phyloP scores from a whole-genome alignment of 306 rosid genomes.

The Crataegus laevigata region DNA sequence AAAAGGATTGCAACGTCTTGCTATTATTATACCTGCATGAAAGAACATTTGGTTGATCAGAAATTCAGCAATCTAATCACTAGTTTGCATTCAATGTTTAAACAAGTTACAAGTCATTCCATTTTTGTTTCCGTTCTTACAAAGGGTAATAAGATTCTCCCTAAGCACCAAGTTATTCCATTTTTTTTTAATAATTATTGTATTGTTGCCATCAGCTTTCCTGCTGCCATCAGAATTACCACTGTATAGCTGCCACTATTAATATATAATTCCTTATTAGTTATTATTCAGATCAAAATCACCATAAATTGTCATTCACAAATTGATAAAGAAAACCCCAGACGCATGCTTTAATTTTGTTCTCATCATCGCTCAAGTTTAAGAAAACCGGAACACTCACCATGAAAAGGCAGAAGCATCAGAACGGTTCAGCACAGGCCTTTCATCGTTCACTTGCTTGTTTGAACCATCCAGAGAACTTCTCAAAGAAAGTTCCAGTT shows the following conservation, averaged over 20 bases:
- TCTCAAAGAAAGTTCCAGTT: constrained; percentile 54
- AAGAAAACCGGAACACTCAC: constrained; percentile 30
- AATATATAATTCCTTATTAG: background rate
- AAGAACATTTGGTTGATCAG: constrained; percentile 7
- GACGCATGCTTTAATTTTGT: background rate
- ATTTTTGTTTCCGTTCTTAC: background rate
- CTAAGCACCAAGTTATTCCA: background rate
- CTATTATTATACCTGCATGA: constrained; percentile 48
- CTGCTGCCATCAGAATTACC: background rate
- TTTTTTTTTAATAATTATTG: background rate
- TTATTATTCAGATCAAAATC: background rate
- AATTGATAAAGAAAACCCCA: background rate
- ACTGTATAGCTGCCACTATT: background rate
- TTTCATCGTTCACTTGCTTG: constrained; percentile 33
- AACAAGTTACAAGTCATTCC: background rate
- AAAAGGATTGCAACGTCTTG: constrained; percentile 30
- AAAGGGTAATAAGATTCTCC: background rate
- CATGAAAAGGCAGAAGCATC: constrained; percentile 62
- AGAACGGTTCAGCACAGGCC: constrained; percentile 46
- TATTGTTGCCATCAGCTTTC: background rate
- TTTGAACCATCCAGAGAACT: constrained; percentile 24
- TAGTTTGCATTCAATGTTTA: background rate
- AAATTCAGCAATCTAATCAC: constrained; percentile 1
- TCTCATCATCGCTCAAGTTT: background rate
- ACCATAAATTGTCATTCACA: background rate